Base-by-base conservation (phyloP, 2,329 filamentous ascomycete genomes). In the Aplosporella prunicola region DNA sequence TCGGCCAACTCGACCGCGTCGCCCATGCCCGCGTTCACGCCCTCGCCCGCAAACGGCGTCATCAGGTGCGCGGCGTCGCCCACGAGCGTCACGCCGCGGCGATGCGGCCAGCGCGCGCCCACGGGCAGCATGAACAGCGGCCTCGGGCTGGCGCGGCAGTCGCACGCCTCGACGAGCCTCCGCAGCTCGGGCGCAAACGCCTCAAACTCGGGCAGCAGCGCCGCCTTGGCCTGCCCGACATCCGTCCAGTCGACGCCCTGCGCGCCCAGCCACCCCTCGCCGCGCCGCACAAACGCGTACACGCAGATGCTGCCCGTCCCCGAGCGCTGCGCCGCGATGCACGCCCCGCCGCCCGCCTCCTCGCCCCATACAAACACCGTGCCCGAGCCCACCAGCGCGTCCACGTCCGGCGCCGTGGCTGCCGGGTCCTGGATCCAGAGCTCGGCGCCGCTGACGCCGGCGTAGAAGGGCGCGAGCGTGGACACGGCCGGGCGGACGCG, bases 1-100 rank as follows among this genome's bases (percentile, higher is more conserved):
- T 35, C 14, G 0, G 66, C 67, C 14, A 79, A 58, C 15, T 64
- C 52, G 43, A 69, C 51, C 6, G 72, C 66, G 50, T 79, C 74
- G 31, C 66, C 61, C 51, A 80, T 64, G 2, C 64, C 72, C 14
- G 68, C 57, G 47, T 79, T 78, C 17, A 77, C 73, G 2, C 74
- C 74, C 40, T 75, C 73, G 5, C 75, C 75, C 1, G 68, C 69
- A 43, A 69, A 74, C 0, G 71, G 70, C 1, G 68, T 66, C 71
- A 76, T 75, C 15, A 76, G 47, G 51, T 79, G 74, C 6, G 74
- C 74, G 1, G 74, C 70, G 45, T 79, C 74, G 5, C 76, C 76
- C 17, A 78, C 60, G 10, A 76, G 48, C 0, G 75, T 76, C 4
- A 71, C 48, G 0, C 72, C 71, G 5, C 56, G 50, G 13, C 55